Evolutionary conservation across 148 eudicot genomes (phyloP), one percentile per base, ranked within the genome.

Genomic region (Fagopyrum tataricum): DNA sequence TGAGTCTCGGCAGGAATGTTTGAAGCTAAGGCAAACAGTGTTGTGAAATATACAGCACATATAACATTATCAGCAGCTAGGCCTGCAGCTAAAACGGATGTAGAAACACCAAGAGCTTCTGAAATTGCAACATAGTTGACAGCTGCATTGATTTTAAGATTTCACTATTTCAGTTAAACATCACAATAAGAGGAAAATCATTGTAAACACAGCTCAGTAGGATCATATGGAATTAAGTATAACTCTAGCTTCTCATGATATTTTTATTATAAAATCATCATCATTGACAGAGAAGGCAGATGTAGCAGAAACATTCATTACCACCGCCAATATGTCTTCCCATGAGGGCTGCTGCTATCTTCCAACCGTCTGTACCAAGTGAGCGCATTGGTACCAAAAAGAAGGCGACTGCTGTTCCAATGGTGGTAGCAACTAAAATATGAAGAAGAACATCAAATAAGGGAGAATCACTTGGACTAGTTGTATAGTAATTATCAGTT

Each of bases 271-370:
- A n/a, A n/a, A n/a, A n/a, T n/a, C n/a, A n/a, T n/a, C 20, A 4
- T 55, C 26, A 55, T 18, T 55, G 61, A 21, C 21, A 55, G 61
- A n/a, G 26, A 18, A 17, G 61, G 21, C 23, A 55, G 24, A 4
- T 53, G 4, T 40, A 31, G 40, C 18, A 83, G 62, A 44, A 78
- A 49, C 6, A 31, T 42, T 64, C n/a, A 71, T 18, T 87, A 93
- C 98, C 97, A 82, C 98, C 97, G 71, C 98, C 98, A 77, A 93
- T 93, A 82, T 93, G 97, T 76, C 98, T 87, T 67, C 97, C 97
- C 98, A 93, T 93, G 72, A 93, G 86, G 52, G 98, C 97, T 75
- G 98, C 98, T 47, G 98, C 97, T 77, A 93, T 91, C 82, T 89
- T 93, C 98, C 98, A 93, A 78, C 88, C 82, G 79, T 93, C 97